A percentile compares a stretch with the other conserved stretches of the same genome.
Conservation (phyloP, 352 stramenopile species). For the Chrysophaeum taylorii region DNA sequence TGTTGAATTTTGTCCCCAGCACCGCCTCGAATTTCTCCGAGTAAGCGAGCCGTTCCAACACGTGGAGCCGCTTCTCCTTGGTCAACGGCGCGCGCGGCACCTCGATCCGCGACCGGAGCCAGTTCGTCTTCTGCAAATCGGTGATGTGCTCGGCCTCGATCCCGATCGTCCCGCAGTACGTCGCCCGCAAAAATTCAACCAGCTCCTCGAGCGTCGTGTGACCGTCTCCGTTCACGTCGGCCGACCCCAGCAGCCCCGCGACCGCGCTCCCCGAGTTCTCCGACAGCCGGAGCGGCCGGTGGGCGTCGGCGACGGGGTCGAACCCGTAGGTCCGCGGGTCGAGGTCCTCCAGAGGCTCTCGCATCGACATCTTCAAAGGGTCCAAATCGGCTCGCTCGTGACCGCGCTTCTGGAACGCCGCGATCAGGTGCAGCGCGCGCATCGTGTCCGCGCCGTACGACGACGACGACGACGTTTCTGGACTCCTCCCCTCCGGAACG, state of each 20-base stretch:
- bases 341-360: conserved; percentile 56
- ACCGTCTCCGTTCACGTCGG: conserved; percentile 44
- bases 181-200: conserved; percentile 79
- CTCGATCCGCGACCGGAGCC: conserved; percentile 79
- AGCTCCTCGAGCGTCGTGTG: conserved; percentile 87
- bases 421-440: conserved; percentile 89
- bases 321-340: conserved; percentile 84
- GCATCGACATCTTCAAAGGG: conserved; percentile 76
- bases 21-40: conserved; percentile 97
- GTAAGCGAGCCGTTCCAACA: conserved; percentile 89
- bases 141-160: conserved; percentile 99
- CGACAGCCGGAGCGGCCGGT: conserved; percentile 67
- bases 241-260: conserved; percentile 70
- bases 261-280: not conserved
- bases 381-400: conserved; percentile 90
- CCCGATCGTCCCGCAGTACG: conserved; percentile 90
- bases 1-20: conserved; percentile 97
- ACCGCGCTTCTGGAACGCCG: conserved; percentile 89
- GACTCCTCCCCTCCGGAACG: not conserved
- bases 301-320: conserved; percentile 66
- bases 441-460: conserved; percentile 58
- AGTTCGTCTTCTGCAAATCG: conserved; percentile 90
- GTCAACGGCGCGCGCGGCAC: conserved; percentile 46
- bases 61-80: conserved; percentile 86
- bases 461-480: not conserved